These are phyloP conservation scores for Fusarium oligoseptatum DNA, from an alignment of 2,329 filamentous ascomycete genomes.

Conservation along the genomic window DNA sequence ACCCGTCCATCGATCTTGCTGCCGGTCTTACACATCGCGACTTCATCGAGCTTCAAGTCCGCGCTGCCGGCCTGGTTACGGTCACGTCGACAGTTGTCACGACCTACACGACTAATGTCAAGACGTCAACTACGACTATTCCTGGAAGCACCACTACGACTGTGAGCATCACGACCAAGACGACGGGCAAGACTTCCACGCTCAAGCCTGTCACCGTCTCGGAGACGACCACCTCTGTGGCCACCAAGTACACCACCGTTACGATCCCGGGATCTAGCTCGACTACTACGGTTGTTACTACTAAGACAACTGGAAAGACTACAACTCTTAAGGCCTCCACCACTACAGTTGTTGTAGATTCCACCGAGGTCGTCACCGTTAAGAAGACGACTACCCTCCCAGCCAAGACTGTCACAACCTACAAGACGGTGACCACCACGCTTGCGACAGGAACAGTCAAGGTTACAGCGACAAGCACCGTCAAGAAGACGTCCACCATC, in stretches of 20 bases:
- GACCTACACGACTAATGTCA: slow-evolving; percentile 32
- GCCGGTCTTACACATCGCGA: slow-evolving; percentile 23
- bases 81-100: slow-evolving; percentile 28
- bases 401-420: slow-evolving; percentile 32
- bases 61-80: slow-evolving; percentile 17
- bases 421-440: slow-evolving; percentile 21
- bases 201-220: slow-evolving; percentile 31
- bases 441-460: slow-evolving; percentile 26
- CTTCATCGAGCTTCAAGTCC: slow-evolving; percentile 22
- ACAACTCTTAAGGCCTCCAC: slow-evolving; percentile 39
- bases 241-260: slow-evolving; percentile 22
- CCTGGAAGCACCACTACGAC: slow-evolving; percentile 33
- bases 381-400: slow-evolving; percentile 39
- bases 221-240: slow-evolving; percentile 19
- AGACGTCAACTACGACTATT: slow-evolving; percentile 26
- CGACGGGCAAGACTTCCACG: slow-evolving; percentile 18
- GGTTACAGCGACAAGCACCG: slow-evolving; percentile 25
- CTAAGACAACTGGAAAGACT: slow-evolving; percentile 38
- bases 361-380: slow-evolving; percentile 28
- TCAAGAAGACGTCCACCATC: slow-evolving; percentile 26
- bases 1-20: slow-evolving; percentile 19
- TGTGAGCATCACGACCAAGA: slow-evolving; percentile 26
- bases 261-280: slow-evolving; percentile 29
- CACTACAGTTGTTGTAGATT: slow-evolving; percentile 24
- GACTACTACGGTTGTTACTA: slow-evolving; percentile 31